phyloP scores from a whole-genome alignment of 2,329 filamentous ascomycete species.

The Penicillium sp. region DNA sequence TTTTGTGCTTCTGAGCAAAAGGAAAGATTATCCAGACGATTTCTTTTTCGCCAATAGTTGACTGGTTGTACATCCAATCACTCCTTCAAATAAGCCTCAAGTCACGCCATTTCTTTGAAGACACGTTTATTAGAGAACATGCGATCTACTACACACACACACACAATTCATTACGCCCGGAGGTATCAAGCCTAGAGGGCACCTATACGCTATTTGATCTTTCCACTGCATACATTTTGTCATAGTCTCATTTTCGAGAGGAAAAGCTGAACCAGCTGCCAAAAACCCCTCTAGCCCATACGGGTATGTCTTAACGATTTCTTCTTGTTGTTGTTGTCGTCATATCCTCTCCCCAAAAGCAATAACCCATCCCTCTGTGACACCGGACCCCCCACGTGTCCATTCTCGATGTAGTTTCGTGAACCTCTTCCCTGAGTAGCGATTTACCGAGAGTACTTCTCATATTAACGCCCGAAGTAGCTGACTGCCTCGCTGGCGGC shows the following conservation, averaged over 20 bases:
- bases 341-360: conserved; percentile 4
- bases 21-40: no score
- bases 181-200: conserved; percentile 7
- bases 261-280: conserved; percentile 7
- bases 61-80: no score
- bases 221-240: conserved; percentile 7
- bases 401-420: conserved; percentile 13
- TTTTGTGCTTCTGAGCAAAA: no score
- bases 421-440: conserved; percentile 16
- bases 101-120: no score
- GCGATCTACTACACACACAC: no score
- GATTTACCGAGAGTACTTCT: conserved; percentile 14
- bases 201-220: conserved; percentile 8
- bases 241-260: conserved; percentile 8
- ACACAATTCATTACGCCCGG: no score
- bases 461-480: conserved; percentile 14
- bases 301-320: conserved; percentile 2
- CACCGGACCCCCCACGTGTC: conserved; percentile 7
- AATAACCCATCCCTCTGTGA: conserved; percentile 11
- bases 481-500: conserved; percentile 14
- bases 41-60: no score
- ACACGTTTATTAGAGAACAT: no score
- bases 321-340: conserved; percentile 7
- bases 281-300: conserved; percentile 8
- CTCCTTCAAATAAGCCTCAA: no score